Conservation (phyloP, 768 basidiomycete genomes). For the Mycena galopus region DNA sequence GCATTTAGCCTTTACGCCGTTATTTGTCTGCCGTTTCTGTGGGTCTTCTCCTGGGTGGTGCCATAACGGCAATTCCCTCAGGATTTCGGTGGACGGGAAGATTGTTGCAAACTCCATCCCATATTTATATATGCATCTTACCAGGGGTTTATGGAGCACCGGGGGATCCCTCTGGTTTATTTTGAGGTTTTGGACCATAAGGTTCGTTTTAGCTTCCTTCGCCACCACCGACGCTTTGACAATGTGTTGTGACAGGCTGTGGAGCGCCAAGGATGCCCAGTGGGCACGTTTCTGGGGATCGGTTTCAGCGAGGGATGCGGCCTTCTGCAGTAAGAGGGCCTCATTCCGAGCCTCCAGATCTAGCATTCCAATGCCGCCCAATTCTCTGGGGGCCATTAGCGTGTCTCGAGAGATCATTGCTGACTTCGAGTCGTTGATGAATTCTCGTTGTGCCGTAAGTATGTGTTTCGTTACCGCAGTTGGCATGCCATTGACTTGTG, state of each 20-base stretch:
- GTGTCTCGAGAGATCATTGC: background rate
- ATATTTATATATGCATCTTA: background rate
- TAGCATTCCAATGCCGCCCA: background rate
- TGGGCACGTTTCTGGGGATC: too few relatives aligned
- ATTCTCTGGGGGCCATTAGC: background rate
- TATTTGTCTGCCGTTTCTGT: slow-evolving; percentile 11
- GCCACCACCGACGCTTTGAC: too few relatives aligned
- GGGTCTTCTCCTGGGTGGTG: slow-evolving; percentile 18
- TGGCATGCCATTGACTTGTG: too few relatives aligned
- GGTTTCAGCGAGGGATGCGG: too few relatives aligned
- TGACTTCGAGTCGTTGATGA: too few relatives aligned
- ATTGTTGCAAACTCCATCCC: background rate
- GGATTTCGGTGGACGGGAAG: background rate
- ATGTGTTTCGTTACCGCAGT: too few relatives aligned
- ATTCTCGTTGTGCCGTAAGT: too few relatives aligned
- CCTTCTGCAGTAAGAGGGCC: too few relatives aligned
- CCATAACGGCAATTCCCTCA: slow-evolving; percentile 30
- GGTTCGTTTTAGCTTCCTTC: too few relatives aligned
- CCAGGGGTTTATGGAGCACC: background rate
- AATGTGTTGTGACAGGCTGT: too few relatives aligned
- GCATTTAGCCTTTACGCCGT: slow-evolving; percentile 4
- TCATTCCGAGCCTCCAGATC: background rate
- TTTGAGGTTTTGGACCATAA: background rate
- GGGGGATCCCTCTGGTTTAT: background rate
- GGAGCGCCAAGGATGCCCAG: too few relatives aligned